Percentiles rank a stretch among this genome's conserved stretches.
Evolutionary conservation across 495 filamentous ascomycete species (phyloP).

Genomic region (Xylaria intraflava): DNA sequence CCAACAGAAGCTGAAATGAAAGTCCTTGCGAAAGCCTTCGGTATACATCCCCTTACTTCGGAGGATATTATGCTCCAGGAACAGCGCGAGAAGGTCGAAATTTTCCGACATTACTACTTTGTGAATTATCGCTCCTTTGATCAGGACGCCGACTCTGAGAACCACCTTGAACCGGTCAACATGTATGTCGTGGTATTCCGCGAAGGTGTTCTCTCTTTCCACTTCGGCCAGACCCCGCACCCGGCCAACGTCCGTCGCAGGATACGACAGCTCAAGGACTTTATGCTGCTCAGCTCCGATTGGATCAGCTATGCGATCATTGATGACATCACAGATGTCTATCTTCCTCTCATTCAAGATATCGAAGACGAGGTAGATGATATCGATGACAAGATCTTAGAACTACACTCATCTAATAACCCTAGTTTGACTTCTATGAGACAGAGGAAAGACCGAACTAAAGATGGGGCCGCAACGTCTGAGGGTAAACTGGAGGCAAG

Average conservation of each 20-base stretch:
- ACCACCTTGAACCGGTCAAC: conserved; percentile 92
- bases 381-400: conserved; percentile 76
- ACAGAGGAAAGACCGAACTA: conserved; percentile 22
- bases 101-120: conserved; percentile 96
- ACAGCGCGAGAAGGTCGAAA: conserved; percentile 93
- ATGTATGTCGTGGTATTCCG: conserved; percentile 97
- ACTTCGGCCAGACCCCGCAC: conserved; percentile 88
- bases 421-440: conserved; percentile 24
- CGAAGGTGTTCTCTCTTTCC: conserved; percentile 91
- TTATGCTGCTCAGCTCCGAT: conserved; percentile 84
- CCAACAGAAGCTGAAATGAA: conserved; percentile 93
- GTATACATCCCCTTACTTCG: conserved; percentile 87
- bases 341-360: conserved; percentile 78
- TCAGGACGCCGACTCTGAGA: conserved; percentile 77
- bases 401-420: conserved; percentile 57
- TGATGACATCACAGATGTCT: conserved; percentile 96
- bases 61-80: conserved; percentile 98
- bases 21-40: conserved; percentile 83
- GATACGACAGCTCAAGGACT: conserved; percentile 90
- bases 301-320: conserved; percentile 99
- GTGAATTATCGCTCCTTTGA: conserved; percentile 97
- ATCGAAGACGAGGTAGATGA: conserved; percentile 87
- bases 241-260: conserved; percentile 90
- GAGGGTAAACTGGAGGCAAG: conserved; percentile 51
- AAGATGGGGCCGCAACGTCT: conserved; percentile 39